Percentiles rank a stretch among this genome's conserved stretches.
phyloP scores from a whole-genome alignment of 148 eudicot genomes.

The Selenicereus undatus region DNA sequence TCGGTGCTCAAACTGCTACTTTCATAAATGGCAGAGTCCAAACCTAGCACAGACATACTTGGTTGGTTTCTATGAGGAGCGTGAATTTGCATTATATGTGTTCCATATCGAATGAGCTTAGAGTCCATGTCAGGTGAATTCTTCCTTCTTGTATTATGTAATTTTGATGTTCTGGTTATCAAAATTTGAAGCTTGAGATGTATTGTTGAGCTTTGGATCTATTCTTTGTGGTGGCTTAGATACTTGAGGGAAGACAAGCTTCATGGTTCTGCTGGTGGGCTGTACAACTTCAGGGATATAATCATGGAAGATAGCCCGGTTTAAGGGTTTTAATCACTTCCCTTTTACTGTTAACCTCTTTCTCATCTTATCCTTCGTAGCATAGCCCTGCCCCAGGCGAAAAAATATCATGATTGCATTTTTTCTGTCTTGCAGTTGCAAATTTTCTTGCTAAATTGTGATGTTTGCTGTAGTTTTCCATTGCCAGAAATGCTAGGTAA shows the following conservation, averaged over 20 bases:
- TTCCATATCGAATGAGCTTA: conserved; percentile 59
- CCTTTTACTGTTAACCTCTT: conserved; percentile 14
- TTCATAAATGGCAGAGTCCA: conserved; percentile 54
- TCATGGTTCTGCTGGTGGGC: conserved; percentile 87
- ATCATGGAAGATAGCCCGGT: conserved; percentile 83
- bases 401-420: conserved; percentile 10
- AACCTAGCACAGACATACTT: conserved; percentile 84
- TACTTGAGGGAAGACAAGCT: conserved; percentile 89
- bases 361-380: too few species aligned
- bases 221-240: conserved; percentile 37
- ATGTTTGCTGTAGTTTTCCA: too few species aligned
- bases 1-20: conserved; percentile 1
- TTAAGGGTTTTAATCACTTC: conserved; percentile 33
- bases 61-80: conserved; percentile 92
- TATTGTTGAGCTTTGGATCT: conserved; percentile 19
- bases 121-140: conserved; percentile 78
- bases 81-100: conserved; percentile 59
- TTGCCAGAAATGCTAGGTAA: too few species aligned
- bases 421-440: too few species aligned
- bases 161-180: not conserved
- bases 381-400: too few species aligned
- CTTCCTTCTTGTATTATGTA: not conserved
- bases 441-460: too few species aligned
- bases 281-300: conserved; percentile 75
- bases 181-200: not conserved